Evolutionary conservation across 2,329 filamentous ascomycete genomes (phyloP).

Genomic region (Hymenoscyphus albidus): DNA sequence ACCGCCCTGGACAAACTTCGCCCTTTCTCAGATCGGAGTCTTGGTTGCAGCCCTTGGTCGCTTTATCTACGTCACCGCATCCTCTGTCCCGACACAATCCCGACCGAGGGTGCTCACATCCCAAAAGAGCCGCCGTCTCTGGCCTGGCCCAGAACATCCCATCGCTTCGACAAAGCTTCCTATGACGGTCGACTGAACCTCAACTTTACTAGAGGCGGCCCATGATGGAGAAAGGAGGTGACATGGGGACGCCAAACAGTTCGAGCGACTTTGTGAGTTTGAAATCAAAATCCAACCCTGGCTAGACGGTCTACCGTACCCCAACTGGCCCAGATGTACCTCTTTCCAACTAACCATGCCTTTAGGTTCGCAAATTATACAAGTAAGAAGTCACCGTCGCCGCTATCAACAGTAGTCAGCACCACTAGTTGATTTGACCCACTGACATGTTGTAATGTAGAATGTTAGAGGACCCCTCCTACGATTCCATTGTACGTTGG

Average conservation of each 20-base stretch:
- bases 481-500: constrained; percentile 92
- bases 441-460: constrained; percentile 43
- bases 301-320: neutral
- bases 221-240: constrained; percentile 34
- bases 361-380: constrained; percentile 93
- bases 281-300: neutral
- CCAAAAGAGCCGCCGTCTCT: neutral
- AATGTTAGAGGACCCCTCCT: constrained; percentile 94
- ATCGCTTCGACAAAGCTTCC: neutral
- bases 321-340: constrained; percentile 4
- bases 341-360: constrained; percentile 21
- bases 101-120: neutral
- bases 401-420: too few relatives aligned
- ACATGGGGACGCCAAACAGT: constrained; percentile 58
- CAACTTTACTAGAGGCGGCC: neutral
- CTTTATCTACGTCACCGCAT: constrained; percentile 3
- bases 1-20: neutral
- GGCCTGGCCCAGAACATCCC: neutral
- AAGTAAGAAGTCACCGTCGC: constrained; percentile 59
- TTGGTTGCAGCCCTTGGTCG: neutral
- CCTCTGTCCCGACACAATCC: neutral
- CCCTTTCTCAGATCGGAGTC: neutral
- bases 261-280: constrained; percentile 90
- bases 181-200: neutral
- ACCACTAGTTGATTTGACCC: neutral